phyloP scores from a whole-genome alignment of 768 basidiomycete species.

The Zangia roseola region DNA sequence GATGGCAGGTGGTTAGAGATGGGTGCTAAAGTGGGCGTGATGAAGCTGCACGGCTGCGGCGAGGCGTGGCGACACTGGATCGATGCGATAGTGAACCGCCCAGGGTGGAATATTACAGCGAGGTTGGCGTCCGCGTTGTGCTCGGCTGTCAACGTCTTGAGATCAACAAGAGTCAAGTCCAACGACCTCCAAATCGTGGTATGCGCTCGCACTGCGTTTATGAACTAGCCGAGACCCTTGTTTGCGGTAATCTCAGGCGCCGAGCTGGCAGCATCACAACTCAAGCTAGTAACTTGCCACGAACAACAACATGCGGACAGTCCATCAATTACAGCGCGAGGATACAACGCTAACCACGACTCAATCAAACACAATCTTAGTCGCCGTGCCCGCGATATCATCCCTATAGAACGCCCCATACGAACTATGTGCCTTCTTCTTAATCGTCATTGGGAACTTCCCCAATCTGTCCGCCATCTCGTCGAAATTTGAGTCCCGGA shows the following conservation, averaged over 20 bases:
- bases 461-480: constrained; percentile 61
- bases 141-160: too few relatives aligned
- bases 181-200: too few relatives aligned
- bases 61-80: constrained; percentile 19
- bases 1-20: neutral
- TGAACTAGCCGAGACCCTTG: neutral
- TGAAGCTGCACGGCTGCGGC: constrained; percentile 22
- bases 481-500: constrained; percentile 84
- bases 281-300: too few relatives aligned
- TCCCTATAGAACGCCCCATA: constrained; percentile 88
- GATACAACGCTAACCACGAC: constrained; percentile 3
- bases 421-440: constrained; percentile 89
- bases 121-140: neutral
- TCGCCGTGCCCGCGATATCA: constrained; percentile 58
- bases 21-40: neutral
- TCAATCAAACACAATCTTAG: constrained; percentile 70
- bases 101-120: neutral
- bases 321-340: constrained; percentile 10
- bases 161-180: too few relatives aligned
- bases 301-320: neutral
- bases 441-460: constrained; percentile 94
- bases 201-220: too few relatives aligned
- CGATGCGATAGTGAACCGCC: neutral
- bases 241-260: constrained; percentile 7
- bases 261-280: too few relatives aligned